These are phyloP conservation scores for Triticum aestivum DNA, from an alignment of 176 grass and related monocot genomes.

Conservation along the genomic window IWGSC_CS_RefSeq_v2.1 NC_057809.1:54838065-54838564, in stretches of 20 bases:
- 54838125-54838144: neutral
- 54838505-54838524: too few species aligned
- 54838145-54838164: neutral
- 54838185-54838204: neutral
- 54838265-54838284: neutral
- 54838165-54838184: neutral
- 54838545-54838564: too few species aligned
- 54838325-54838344: too few species aligned
- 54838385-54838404: too few species aligned
- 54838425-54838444: too few species aligned
- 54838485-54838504: too few species aligned
- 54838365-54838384: neutral
- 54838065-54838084: neutral
- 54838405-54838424: too few species aligned
- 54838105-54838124: neutral
- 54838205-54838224: neutral
- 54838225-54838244: too few species aligned
- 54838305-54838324: neutral
- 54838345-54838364: neutral
- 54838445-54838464: too few species aligned
- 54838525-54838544: too few species aligned
- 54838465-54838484: too few species aligned
- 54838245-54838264: neutral
- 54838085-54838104: neutral
- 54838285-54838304: neutral